A percentile compares a stretch with the other conserved stretches of the same genome.
Evolutionary conservation across 192 early-diverging fungal genomes (phyloP).

Genomic region (Phlyctochytrium arcticum): DNA sequence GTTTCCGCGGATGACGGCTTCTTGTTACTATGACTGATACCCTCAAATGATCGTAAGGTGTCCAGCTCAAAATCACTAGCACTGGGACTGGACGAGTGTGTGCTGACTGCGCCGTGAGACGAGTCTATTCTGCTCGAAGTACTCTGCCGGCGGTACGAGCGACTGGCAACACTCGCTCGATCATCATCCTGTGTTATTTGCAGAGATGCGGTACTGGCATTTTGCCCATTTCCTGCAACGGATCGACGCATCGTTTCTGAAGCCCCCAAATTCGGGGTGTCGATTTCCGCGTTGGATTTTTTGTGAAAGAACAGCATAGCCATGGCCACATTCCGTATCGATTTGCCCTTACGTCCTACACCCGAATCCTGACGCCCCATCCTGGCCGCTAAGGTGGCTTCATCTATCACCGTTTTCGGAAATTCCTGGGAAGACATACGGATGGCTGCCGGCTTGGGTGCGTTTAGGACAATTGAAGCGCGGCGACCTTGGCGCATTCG

Average conservation of each 20-base stretch:
- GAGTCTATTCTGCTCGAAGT: no score
- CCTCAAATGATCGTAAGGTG: conserved; percentile 22
- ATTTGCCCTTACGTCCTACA: conserved; percentile 10
- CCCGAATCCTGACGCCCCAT: conserved; percentile 4
- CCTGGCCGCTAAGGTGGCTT: conserved; percentile 8
- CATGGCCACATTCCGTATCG: conserved; percentile 30
- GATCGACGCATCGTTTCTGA: no score
- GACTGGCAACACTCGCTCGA: no score
- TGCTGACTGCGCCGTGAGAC: no score
- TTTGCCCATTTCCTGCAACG: no score
- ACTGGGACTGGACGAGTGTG: no score
- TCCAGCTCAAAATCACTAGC: no score
- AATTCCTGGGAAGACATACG: conserved; percentile 33
- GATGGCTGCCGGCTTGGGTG: conserved; percentile 16
- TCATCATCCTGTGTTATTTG: no score
- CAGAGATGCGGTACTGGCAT: no score
- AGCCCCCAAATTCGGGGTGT: no score
- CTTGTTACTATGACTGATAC: no score
- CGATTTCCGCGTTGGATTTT: conserved; percentile 8
- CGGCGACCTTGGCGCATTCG: conserved; percentile 18
- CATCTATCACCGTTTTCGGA: conserved; percentile 39
- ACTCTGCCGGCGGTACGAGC: no score
- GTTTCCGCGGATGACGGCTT: not conserved
- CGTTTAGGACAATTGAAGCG: conserved; percentile 26
- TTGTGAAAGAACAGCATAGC: conserved; percentile 33